Conservation (phyloP, 2,329 filamentous ascomycete species). For the Albifimbria verrucaria region DNA sequence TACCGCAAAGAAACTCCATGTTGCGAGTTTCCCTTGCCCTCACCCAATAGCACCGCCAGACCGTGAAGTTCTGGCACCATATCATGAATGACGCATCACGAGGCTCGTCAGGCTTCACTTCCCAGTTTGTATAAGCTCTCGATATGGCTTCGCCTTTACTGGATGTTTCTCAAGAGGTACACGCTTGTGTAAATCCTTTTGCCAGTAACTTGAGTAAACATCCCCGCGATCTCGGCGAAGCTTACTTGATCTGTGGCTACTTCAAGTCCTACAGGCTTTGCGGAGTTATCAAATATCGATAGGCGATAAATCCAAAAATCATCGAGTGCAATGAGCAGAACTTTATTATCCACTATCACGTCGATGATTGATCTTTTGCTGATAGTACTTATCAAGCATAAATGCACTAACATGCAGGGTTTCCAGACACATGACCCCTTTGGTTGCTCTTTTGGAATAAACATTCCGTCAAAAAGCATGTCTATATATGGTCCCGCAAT, state of each 20-base stretch:
- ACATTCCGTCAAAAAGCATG: constrained; percentile 9
- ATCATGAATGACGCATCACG: constrained; percentile 13
- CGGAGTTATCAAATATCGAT: constrained; percentile 22
- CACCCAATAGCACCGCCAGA: constrained; percentile 13
- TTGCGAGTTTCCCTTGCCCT: constrained; percentile 9
- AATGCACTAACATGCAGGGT: constrained; percentile 2
- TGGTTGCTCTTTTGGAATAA: constrained; percentile 6
- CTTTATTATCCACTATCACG: constrained; percentile 2
- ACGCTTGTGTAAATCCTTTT: background rate
- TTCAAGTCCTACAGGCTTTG: constrained; percentile 15
- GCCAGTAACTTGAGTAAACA: constrained; percentile 8
- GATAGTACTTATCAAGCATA: background rate
- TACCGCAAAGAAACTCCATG: constrained; percentile 11
- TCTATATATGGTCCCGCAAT: constrained; percentile 19
- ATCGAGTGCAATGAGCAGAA: constrained; percentile 17
- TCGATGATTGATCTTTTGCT: background rate
- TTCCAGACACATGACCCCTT: constrained; percentile 8
- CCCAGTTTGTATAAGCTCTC: constrained; percentile 9
- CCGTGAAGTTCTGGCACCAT: constrained; percentile 4
- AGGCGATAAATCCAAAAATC: constrained; percentile 19
- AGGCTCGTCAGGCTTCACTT: constrained; percentile 8
- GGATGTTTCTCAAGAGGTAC: constrained; percentile 2
- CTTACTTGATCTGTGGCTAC: constrained; percentile 18
- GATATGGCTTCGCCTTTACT: constrained; percentile 6
- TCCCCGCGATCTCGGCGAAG: constrained; percentile 10